Evolutionary conservation across 2,329 filamentous ascomycete species (phyloP), one percentile per base, ranked within the genome.

Genomic region (Neonectria hederae): DNA sequence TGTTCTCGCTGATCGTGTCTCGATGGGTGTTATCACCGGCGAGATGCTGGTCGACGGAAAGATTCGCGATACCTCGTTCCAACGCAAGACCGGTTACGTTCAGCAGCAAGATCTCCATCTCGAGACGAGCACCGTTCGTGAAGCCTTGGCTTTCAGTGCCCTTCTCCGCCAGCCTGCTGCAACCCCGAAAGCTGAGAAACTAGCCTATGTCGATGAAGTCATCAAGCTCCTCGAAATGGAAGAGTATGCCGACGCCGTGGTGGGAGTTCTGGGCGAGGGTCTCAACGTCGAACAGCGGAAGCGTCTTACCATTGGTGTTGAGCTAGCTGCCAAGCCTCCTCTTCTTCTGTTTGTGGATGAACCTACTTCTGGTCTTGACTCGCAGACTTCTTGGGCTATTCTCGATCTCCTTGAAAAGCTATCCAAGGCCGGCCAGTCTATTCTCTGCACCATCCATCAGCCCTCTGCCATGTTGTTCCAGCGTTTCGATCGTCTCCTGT

Each of bases 11-110:
- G 89, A 88, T 49, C 88, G 90, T 74, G 87, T 89, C n/a, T 90
- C 89, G 0, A 90, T 91, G 86, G 90, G 90, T 73, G 87, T 92
- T 45, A 89, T 92, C 51, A 83, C 82, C 10, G 90, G 90, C 55
- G 87, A 91, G 65, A 90, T 92, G 86, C 78, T 91, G 13, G 89
- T 92, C 6, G 89, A 92, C 69, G 90, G 89, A n/a, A 84, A 83
- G 48, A 85, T 85, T 49, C 85, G 89, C 32, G 89, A 92, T 66
- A 82, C 83, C 6, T 90, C 88, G 1, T 92, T 92, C 82, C 89
- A 92, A 73, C 87, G 90, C 21, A 90, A 90, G 76, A 91, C 89
- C 1, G 90, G 90, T 28, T 92, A 92, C 68, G 90, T 90, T 26
- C 89, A 92, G 71, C 90, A 92, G 74, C 72, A 91, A 70, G 90